Percentiles rank a stretch among this genome's conserved stretches.
These are phyloP conservation scores for Aspergillus egyptiacus DNA, from an alignment of 495 filamentous ascomycete genomes.

Conservation along the genomic window DNA sequence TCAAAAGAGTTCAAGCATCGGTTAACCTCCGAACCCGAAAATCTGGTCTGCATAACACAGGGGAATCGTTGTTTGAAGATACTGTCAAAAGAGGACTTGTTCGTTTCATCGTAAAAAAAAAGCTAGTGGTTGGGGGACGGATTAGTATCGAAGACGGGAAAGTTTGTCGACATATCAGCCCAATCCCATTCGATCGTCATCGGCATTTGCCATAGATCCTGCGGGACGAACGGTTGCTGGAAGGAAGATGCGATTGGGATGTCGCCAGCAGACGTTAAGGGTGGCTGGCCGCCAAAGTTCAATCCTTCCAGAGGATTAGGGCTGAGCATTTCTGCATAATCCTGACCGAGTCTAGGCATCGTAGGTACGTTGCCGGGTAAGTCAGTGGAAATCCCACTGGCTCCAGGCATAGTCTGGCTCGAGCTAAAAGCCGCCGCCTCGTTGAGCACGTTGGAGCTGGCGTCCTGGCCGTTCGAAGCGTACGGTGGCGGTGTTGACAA, in stretches of 20 bases:
- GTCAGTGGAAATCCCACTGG: constrained; percentile 19
- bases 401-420: constrained; percentile 32
- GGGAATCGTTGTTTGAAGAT: background rate
- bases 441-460: constrained; percentile 21
- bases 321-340: constrained; percentile 37
- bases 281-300: constrained; percentile 40
- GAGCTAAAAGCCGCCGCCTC: constrained; percentile 27
- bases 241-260: constrained; percentile 46
- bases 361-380: constrained; percentile 27
- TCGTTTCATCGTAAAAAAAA: constrained; percentile 12
- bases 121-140: constrained; percentile 4
- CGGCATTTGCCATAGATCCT: constrained; percentile 92
- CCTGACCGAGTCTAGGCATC: constrained; percentile 33
- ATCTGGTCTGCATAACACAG: background rate
- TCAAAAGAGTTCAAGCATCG: background rate
- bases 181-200: constrained; percentile 99
- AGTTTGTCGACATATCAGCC: constrained; percentile 70
- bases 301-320: constrained; percentile 35
- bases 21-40: background rate
- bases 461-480: constrained; percentile 23
- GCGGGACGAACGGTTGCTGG: constrained; percentile 92
- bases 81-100: background rate
- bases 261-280: constrained; percentile 33
- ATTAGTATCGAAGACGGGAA: constrained; percentile 34
- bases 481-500: constrained; percentile 34